Evolutionary conservation across 495 filamentous ascomycete genomes (phyloP).

Genomic region (Aspergillus coremiiformis): DNA sequence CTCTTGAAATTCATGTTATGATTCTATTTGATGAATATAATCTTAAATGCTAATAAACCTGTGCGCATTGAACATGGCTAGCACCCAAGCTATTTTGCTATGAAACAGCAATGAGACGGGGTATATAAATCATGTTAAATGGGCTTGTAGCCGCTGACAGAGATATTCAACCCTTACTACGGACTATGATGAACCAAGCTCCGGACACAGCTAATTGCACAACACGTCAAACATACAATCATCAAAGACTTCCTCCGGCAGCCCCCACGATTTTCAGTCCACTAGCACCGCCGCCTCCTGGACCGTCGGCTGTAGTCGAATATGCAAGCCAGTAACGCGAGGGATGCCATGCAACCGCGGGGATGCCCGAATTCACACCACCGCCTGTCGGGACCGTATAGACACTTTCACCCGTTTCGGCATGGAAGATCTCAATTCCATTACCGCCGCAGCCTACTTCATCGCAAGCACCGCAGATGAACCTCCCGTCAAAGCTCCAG

Average conservation of each 20-base stretch:
- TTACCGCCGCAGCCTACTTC: slow-evolving; percentile 46
- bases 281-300: slow-evolving; percentile 62
- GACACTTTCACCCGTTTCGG: slow-evolving; percentile 80
- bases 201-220: neutral
- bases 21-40: neutral
- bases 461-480: slow-evolving; percentile 76
- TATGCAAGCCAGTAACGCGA: slow-evolving; percentile 84
- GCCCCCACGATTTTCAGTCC: slow-evolving; percentile 78
- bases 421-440: slow-evolving; percentile 69
- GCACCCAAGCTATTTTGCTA: neutral
- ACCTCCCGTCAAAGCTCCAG: slow-evolving; percentile 88
- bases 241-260: slow-evolving; percentile 30
- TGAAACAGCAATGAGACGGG: neutral
- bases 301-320: slow-evolving; percentile 67
- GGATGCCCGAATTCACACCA: slow-evolving; percentile 40
- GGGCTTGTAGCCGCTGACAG: neutral
- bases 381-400: slow-evolving; percentile 65
- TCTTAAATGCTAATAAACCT: neutral
- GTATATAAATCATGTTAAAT: neutral
- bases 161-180: neutral
- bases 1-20: neutral
- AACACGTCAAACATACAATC: slow-evolving; percentile 14
- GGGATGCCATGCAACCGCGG: slow-evolving; percentile 84
- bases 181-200: neutral
- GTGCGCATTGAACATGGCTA: neutral